phyloP scores from a whole-genome alignment of 345 rosid genomes.

The Hibiscus tridactylites region DNA sequence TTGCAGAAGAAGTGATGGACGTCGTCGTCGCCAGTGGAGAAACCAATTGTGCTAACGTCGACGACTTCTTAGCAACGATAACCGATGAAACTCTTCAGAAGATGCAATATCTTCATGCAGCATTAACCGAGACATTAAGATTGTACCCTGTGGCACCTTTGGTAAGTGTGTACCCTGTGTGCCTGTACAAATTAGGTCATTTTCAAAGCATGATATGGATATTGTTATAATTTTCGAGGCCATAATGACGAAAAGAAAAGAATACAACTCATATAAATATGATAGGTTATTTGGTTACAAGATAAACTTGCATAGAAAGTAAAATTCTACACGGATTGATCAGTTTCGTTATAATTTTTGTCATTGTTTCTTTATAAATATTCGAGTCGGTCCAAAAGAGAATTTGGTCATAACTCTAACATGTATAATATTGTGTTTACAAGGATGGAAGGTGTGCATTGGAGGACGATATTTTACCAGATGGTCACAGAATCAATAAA shows the following conservation, averaged over 20 bases:
- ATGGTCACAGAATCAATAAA: slow-evolving; percentile 50
- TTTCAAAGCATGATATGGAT: too few relatives aligned
- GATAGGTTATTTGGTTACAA: too few relatives aligned
- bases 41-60: slow-evolving; percentile 13
- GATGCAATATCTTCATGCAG: slow-evolving; percentile 78
- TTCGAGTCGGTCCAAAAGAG: too few relatives aligned
- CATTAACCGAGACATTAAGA: slow-evolving; percentile 68
- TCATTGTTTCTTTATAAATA: too few relatives aligned
- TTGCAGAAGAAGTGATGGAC: slow-evolving; percentile 44
- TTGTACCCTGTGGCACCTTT: slow-evolving; percentile 63
- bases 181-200: too few relatives aligned
- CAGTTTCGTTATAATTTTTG: too few relatives aligned
- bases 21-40: slow-evolving; percentile 15
- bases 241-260: too few relatives aligned
- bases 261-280: too few relatives aligned
- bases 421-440: background rate
- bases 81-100: slow-evolving; percentile 36
- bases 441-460: slow-evolving; percentile 63
- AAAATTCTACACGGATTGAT: too few relatives aligned
- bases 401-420: too few relatives aligned
- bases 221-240: too few relatives aligned
- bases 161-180: slow-evolving; percentile 19
- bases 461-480: slow-evolving; percentile 60
- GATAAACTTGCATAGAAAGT: too few relatives aligned
- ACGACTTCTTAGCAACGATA: slow-evolving; percentile 33